These are phyloP conservation scores for Nemania diffusa DNA, from an alignment of 2,329 filamentous ascomycete species.

Conservation along the genomic window DNA sequence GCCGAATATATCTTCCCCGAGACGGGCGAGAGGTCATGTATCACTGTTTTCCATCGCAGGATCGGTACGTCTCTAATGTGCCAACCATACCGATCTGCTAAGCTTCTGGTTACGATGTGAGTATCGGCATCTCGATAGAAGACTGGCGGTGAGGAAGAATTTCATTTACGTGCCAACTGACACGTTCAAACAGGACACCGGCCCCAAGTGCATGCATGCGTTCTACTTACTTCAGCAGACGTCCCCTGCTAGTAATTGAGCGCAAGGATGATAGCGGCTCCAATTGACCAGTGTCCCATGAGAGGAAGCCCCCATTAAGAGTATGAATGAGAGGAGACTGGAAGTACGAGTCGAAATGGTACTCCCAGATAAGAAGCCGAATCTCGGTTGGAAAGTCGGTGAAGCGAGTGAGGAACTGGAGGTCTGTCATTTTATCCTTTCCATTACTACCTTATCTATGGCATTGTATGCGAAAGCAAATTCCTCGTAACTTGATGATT, in stretches of 20 bases:
- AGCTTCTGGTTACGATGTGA: conserved; percentile 22
- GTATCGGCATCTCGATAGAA: neutral
- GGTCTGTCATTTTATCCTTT: conserved; percentile 13
- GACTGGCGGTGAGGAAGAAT: neutral
- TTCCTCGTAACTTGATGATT: neutral
- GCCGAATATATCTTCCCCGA: conserved; percentile 26
- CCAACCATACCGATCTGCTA: conserved; percentile 31
- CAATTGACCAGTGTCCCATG: conserved; percentile 6
- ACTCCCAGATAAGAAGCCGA: conserved; percentile 32
- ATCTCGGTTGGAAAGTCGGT: conserved; percentile 31
- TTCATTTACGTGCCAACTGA: neutral
- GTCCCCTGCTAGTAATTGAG: conserved; percentile 21
- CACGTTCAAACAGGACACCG: neutral
- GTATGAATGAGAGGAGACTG: conserved; percentile 25
- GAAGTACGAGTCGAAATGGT: conserved; percentile 33
- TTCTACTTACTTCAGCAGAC: conserved; percentile 32
- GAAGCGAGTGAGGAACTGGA: conserved; percentile 24
- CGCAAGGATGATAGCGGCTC: conserved; percentile 25
- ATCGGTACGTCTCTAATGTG: conserved; percentile 18
- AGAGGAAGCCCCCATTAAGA: conserved; percentile 30
- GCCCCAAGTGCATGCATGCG: neutral
- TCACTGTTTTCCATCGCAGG: conserved; percentile 30
- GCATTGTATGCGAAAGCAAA: neutral
- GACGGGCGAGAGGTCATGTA: conserved; percentile 25
- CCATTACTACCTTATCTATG: neutral